Evolutionary conservation across 345 rosid genomes (phyloP).

Genomic region (Adansonia digitata): DNA sequence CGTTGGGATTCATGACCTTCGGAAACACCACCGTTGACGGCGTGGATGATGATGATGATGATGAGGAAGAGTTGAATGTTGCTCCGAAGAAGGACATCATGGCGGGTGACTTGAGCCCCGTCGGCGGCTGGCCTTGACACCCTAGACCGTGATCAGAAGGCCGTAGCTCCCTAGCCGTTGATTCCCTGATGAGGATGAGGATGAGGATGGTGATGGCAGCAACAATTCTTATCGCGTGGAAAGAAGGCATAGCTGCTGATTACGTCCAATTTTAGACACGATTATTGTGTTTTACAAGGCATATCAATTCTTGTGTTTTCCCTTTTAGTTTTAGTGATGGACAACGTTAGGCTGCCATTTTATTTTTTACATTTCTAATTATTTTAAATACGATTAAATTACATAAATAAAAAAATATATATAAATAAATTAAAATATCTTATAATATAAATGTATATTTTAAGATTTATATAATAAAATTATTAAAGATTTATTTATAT

Average conservation of each 20-base stretch:
- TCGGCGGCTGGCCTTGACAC: conserved; percentile 39
- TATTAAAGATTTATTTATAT: too few relatives aligned
- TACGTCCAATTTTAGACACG: not conserved
- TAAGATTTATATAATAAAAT: too few relatives aligned
- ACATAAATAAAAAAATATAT: too few relatives aligned
- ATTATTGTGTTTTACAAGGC: too few relatives aligned
- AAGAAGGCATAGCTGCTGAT: not conserved
- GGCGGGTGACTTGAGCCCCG: conserved; percentile 27
- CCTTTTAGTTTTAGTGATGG: not conserved
- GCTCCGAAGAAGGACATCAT: conserved; percentile 54
- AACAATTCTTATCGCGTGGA: not conserved
- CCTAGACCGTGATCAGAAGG: conserved; percentile 74
- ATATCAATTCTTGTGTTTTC: too few relatives aligned
- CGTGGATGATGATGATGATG: conserved; percentile 7
- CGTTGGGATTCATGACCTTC: conserved; percentile 33
- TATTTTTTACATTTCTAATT: not conserved
- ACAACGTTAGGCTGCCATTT: not conserved
- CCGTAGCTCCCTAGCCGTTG: conserved; percentile 50
- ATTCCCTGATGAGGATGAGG: conserved; percentile 9
- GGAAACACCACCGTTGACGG: conserved; percentile 38
- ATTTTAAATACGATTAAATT: too few relatives aligned
- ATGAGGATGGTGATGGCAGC: conserved; percentile 20
- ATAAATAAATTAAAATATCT: too few relatives aligned
- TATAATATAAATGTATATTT: too few relatives aligned
- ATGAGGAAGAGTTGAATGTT: conserved; percentile 2